These are phyloP conservation scores for Aegilops sharonensis DNA, from an alignment of 176 grass and related monocot genomes.

Conservation along the genomic window DNA sequence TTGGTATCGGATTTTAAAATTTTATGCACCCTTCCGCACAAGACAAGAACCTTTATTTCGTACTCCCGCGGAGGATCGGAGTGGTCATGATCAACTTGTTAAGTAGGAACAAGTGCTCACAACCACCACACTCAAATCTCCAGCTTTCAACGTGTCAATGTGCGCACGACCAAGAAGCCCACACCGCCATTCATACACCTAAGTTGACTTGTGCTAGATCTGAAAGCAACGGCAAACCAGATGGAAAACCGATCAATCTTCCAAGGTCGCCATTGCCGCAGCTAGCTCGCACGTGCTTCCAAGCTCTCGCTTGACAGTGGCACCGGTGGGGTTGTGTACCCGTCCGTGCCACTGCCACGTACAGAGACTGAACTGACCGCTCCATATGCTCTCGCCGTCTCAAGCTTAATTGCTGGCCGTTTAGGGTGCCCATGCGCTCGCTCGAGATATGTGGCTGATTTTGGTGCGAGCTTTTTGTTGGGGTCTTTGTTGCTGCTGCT, in stretches of 20 bases:
- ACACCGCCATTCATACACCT: neutral
- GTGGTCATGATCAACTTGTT: neutral
- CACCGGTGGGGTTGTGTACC: neutral
- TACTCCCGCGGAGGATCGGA: neutral
- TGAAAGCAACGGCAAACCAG: neutral
- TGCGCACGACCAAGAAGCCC: neutral
- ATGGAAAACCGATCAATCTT: neutral
- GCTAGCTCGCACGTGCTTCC: neutral
- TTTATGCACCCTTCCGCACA: no score
- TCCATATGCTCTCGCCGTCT: neutral
- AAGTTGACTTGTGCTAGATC: neutral
- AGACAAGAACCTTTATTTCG: no score
- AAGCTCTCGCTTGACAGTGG: neutral
- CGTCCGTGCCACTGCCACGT: constrained; percentile 1
- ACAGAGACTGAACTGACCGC: neutral
- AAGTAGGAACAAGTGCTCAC: neutral
- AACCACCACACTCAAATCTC: neutral
- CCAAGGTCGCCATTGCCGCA: neutral
- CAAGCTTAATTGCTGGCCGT: constrained; percentile 24
- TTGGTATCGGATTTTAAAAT: no score
- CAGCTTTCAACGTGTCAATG: neutral
- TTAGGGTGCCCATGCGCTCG: neutral
- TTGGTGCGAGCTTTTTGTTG: neutral
- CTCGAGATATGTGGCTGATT: constrained; percentile 16
- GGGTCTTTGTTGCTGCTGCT: constrained; percentile 13